A percentile compares a stretch with the other conserved stretches of the same genome.
Evolutionary conservation across 2,329 filamentous ascomycete species (phyloP).

Genomic region (Aspergillus amoenus): DNA sequence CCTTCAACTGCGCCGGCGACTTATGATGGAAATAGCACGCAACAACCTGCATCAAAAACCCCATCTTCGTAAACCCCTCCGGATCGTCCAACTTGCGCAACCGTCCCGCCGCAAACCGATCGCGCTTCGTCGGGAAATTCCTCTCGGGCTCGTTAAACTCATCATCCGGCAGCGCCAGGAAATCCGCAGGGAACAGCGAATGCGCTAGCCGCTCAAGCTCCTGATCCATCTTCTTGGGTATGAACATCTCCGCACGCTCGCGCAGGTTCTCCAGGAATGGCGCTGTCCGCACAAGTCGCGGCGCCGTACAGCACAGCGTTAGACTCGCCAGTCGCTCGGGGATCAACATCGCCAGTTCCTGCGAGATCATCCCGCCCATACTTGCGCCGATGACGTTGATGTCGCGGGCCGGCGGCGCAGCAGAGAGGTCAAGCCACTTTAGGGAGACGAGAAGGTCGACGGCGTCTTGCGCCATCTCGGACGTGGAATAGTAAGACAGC

Average conservation of each 20-base stretch:
- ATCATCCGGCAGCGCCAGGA: constrained; percentile 63
- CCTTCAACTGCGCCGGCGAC: constrained; percentile 61
- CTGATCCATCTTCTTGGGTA: constrained; percentile 69
- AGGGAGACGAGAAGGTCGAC: constrained; percentile 69
- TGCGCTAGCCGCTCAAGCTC: constrained; percentile 64
- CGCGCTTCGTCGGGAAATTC: constrained; percentile 71
- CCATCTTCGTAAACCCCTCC: constrained; percentile 61
- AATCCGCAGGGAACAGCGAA: constrained; percentile 65
- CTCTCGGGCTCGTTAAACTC: constrained; percentile 39
- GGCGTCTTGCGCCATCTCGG: constrained; percentile 77
- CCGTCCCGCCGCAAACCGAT: constrained; percentile 80
- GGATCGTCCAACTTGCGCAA: constrained; percentile 67
- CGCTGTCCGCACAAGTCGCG: constrained; percentile 59
- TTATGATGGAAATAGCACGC: constrained; percentile 82
- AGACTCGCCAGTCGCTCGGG: constrained; percentile 54
- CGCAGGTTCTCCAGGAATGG: constrained; percentile 63
- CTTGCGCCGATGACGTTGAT: constrained; percentile 74
- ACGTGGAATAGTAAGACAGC: constrained; percentile 73
- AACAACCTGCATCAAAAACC: constrained; percentile 74
- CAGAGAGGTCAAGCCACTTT: constrained; percentile 58
- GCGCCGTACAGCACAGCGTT: constrained; percentile 62
- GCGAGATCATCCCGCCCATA: constrained; percentile 90
- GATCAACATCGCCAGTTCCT: constrained; percentile 61
- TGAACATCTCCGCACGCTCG: constrained; percentile 55
- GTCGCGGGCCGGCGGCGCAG: constrained; percentile 42